phyloP scores from a whole-genome alignment of 2,329 filamentous ascomycete species.

The Rhinocladiella mackenziei region DNA sequence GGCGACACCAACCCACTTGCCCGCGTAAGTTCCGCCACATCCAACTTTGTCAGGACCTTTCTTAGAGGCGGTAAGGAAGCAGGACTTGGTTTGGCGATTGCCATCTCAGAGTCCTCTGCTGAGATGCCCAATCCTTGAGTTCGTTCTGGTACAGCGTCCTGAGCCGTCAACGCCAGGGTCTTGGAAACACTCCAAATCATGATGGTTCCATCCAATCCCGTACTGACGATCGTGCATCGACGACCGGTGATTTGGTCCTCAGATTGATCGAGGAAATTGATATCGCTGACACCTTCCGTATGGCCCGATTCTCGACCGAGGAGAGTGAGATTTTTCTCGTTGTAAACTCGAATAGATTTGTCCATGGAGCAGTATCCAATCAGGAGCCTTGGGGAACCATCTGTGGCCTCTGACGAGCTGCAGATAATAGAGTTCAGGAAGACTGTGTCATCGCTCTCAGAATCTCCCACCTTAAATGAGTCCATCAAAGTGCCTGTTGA shows the following conservation, averaged over 20 bases:
- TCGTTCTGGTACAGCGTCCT: conserved; percentile 30
- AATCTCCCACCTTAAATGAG: conserved; percentile 79
- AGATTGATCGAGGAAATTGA: conserved; percentile 61
- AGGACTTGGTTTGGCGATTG: conserved; percentile 46
- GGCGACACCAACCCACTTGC: conserved; percentile 45
- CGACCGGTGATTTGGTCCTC: conserved; percentile 49
- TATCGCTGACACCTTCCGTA: conserved; percentile 85
- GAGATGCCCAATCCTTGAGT: conserved; percentile 30
- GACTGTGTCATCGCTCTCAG: conserved; percentile 73
- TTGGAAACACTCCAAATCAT: conserved; percentile 66
- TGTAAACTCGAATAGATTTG: conserved; percentile 90
- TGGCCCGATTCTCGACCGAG: conserved; percentile 91
- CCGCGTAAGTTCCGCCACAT: conserved; percentile 72
- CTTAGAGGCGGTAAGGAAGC: conserved; percentile 69
- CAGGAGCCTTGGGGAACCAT: conserved; percentile 57
- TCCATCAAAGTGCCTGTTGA: conserved; percentile 64
- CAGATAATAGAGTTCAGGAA: conserved; percentile 74
- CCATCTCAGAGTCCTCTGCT: conserved; percentile 37
- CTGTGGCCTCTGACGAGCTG: conserved; percentile 36
- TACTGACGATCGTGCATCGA: conserved; percentile 58
- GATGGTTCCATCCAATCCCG: conserved; percentile 74
- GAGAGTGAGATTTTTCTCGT: conserved; percentile 69
- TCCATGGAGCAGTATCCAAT: conserved; percentile 90
- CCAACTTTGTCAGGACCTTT: conserved; percentile 79
- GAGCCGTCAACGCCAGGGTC: conserved; percentile 37